Percentiles rank a stretch among this genome's conserved stretches.
Conservation (phyloP, 2,329 filamentous ascomycete genomes). For the Rhynchosporium secalis region DNA sequence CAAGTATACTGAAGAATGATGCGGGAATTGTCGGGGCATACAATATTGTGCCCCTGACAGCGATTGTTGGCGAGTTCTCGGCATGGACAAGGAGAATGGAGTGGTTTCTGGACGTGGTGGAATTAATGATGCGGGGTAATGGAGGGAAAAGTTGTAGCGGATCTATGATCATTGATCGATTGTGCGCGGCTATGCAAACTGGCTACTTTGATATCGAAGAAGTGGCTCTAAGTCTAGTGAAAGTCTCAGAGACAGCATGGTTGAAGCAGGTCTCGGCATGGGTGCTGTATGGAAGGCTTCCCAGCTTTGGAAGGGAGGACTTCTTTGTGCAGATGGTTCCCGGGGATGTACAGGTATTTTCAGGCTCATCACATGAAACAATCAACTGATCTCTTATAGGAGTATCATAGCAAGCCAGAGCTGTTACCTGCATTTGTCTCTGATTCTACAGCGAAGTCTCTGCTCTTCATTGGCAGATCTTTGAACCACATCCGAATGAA, state of each 20-base stretch:
- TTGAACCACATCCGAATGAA: slow-evolving; percentile 76
- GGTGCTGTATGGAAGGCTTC: slow-evolving; percentile 85
- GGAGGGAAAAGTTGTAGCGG: slow-evolving; percentile 55
- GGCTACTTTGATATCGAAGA: slow-evolving; percentile 85
- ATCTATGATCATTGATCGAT: slow-evolving; percentile 72
- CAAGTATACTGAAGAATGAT: slow-evolving; percentile 72
- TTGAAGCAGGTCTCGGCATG: slow-evolving; percentile 86
- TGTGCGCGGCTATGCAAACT: slow-evolving; percentile 77
- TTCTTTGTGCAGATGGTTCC: slow-evolving; percentile 71
- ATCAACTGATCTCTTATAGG: slow-evolving; percentile 41
- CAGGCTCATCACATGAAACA: neutral
- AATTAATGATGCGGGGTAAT: slow-evolving; percentile 59
- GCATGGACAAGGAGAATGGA: slow-evolving; percentile 81
- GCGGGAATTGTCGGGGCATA: slow-evolving; percentile 83
- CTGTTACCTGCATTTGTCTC: slow-evolving; percentile 81
- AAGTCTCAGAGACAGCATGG: slow-evolving; percentile 84
- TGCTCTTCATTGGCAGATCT: slow-evolving; percentile 88
- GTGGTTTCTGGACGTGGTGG: slow-evolving; percentile 76
- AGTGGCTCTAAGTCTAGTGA: slow-evolving; percentile 71
- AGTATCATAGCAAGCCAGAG: slow-evolving; percentile 58
- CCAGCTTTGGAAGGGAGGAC: slow-evolving; percentile 74
- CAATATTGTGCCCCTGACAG: slow-evolving; percentile 87
- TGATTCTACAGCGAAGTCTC: slow-evolving; percentile 70
- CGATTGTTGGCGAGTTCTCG: slow-evolving; percentile 80
- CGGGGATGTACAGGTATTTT: slow-evolving; percentile 40